Evolutionary conservation across 2,329 filamentous ascomycete species (phyloP).

Genomic region (Penicillium sp.): DNA sequence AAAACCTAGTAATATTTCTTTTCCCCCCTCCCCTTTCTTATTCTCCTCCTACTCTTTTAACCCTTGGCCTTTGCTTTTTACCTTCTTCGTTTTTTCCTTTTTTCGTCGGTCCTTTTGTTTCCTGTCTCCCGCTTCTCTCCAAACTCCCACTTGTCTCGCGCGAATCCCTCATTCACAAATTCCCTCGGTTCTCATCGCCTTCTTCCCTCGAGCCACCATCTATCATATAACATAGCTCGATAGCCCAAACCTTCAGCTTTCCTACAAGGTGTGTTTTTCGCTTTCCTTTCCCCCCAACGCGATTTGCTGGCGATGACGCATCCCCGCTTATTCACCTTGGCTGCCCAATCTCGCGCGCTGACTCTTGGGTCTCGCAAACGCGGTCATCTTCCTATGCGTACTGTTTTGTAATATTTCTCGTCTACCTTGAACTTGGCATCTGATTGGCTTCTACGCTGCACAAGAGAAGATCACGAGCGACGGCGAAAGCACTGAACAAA

Average conservation of each 20-base stretch:
- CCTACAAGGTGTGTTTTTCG: neutral
- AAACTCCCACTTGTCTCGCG: neutral
- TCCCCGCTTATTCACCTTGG: neutral
- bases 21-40: slow-evolving; percentile 10
- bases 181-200: neutral
- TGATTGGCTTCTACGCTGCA: neutral
- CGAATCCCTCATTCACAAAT: neutral
- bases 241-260: neutral
- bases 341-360: neutral
- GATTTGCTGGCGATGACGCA: slow-evolving; percentile 5
- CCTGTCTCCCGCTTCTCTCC: neutral
- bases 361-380: neutral
- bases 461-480: neutral
- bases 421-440: neutral
- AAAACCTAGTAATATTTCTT: slow-evolving; percentile 8
- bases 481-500: neutral
- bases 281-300: neutral
- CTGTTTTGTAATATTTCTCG: neutral
- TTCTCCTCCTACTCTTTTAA: slow-evolving; percentile 5
- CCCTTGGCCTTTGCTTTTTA: slow-evolving; percentile 1
- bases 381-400: neutral
- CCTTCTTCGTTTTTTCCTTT: neutral
- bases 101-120: neutral
- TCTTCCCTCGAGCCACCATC: too few relatives aligned
- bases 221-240: neutral